A percentile compares a stretch with the other conserved stretches of the same genome.
Conservation (phyloP, 331 rosid species). For the Quercus phellos region DNA sequence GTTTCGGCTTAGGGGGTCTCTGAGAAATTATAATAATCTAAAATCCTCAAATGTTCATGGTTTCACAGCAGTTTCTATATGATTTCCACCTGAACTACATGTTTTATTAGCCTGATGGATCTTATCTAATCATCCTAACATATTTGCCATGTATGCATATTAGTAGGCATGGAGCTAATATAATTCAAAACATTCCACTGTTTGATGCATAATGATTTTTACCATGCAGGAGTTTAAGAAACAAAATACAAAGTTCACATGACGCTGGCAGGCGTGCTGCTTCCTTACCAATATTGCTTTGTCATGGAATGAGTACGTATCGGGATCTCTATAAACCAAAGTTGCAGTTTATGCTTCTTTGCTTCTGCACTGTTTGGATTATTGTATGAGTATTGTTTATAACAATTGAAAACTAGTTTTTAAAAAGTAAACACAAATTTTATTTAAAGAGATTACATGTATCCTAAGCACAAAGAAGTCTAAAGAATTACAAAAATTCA, state of each 20-base stretch:
- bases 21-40: background rate
- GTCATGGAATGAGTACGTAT: constrained; percentile 75
- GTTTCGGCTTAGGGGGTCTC: background rate
- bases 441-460: too few relatives aligned
- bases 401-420: too few relatives aligned
- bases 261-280: constrained; percentile 79
- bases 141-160: background rate
- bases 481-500: too few relatives aligned
- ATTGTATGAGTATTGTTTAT: too few relatives aligned
- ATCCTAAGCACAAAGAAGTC: too few relatives aligned
- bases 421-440: too few relatives aligned
- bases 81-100: background rate
- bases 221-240: constrained; percentile 63
- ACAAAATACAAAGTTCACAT: constrained; percentile 67
- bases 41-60: background rate
- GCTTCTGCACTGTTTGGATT: background rate
- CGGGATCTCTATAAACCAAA: background rate
- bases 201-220: constrained; percentile 10
- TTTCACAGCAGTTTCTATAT: background rate
- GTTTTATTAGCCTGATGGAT: background rate
- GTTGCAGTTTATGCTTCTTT: background rate
- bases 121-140: background rate
- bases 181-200: background rate
- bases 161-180: background rate
- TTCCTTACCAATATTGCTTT: constrained; percentile 65